Conservation (phyloP, 192 early-diverging fungal species). For the Coemansia sp. region DNA sequence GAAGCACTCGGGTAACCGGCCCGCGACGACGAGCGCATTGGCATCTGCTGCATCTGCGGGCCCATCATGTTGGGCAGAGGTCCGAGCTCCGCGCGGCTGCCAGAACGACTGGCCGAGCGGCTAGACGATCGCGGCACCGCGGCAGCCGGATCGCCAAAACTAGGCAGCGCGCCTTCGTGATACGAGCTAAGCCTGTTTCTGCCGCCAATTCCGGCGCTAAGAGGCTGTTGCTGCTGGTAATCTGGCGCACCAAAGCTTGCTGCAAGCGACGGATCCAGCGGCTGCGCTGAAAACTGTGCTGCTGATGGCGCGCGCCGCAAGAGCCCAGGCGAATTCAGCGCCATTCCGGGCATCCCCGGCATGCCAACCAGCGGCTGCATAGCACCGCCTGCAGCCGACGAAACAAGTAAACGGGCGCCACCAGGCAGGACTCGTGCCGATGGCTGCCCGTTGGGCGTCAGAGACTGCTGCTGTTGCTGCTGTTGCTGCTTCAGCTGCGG, state of each 20-base stretch:
- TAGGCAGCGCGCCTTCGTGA: slow-evolving; percentile 30
- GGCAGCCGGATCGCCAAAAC: slow-evolving; percentile 23
- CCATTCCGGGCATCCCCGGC: slow-evolving; percentile 14
- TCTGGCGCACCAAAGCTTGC: slow-evolving; percentile 6
- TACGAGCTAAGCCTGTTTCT: slow-evolving; percentile 41
- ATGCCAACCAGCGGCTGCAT: slow-evolving; percentile 7
- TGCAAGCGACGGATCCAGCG: slow-evolving; percentile 18
- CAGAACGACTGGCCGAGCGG: slow-evolving; percentile 48
- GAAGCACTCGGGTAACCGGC: slow-evolving; percentile 12
- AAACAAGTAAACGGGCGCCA: slow-evolving; percentile 37
- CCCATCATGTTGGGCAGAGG: slow-evolving; percentile 1
- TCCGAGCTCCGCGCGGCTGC: slow-evolving; percentile 39
- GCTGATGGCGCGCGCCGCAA: slow-evolving; percentile 44
- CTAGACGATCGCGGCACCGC: slow-evolving; percentile 24
- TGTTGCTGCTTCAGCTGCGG: slow-evolving; percentile 11
- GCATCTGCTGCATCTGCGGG: slow-evolving; percentile 22
- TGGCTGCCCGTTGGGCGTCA: slow-evolving; percentile 10
- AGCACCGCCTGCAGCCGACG: slow-evolving; percentile 16
- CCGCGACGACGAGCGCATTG: slow-evolving; percentile 36
- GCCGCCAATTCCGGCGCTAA: slow-evolving; percentile 17
- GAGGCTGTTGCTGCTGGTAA: slow-evolving; percentile 18
- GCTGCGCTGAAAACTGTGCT: slow-evolving; percentile 25
- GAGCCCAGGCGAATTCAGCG: slow-evolving; percentile 14
- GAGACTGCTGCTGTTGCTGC: slow-evolving; percentile 15
- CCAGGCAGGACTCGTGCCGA: slow-evolving; percentile 16